Base-by-base conservation (phyloP, 1,139 yeast species). In the Saccharomyces hybrid region DNA sequence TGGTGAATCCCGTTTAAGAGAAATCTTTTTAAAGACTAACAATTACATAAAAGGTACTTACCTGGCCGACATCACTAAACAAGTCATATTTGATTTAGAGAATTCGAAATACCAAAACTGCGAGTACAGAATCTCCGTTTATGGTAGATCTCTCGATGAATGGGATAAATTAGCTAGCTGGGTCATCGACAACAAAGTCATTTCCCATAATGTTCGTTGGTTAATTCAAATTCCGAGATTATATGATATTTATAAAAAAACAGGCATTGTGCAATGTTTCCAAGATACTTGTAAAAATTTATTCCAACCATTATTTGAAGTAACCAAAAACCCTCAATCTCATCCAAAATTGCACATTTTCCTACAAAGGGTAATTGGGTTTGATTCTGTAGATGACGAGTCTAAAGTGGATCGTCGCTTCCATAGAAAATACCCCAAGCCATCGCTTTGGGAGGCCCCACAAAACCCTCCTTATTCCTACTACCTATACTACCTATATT, bases 301-400 rank as follows among this genome's bases (percentile, higher is more conserved):
- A 34, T 93, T 93, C 73, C 78, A 81, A 69, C 99, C 99, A n/a
- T 75, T 95, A 58, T 89, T 88, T 71, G 97, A 93, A 68, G 99
- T 89, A 3, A 83, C 96, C 1, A 77, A 82, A 62, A 80, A 91
- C 69, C 99, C 99, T 8, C 66, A 78, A 55, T 78, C 85, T 2
- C 95, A 91, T 71, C 99, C 99, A 12, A 93, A 95, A 68, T 76
- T 95, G 57, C 86, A 86, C 64, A 79, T 90, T 1, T 90, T 95
- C 70, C 75, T 95, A 62, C 96, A 90, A 73, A 79, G 99, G 63
- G 99, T 95, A 3, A 86, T 93, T 65, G 99, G 99, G 0, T 93
- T 95, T 71, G 99, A 95, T 71, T 89, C 97, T 2, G 99, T 95
- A 44, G 99, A 95, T 70, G 99, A 95, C 71, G 99, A 95, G 71